Base-by-base conservation (phyloP, 495 filamentous ascomycete genomes). In the Penicillium antarcticum region DNA sequence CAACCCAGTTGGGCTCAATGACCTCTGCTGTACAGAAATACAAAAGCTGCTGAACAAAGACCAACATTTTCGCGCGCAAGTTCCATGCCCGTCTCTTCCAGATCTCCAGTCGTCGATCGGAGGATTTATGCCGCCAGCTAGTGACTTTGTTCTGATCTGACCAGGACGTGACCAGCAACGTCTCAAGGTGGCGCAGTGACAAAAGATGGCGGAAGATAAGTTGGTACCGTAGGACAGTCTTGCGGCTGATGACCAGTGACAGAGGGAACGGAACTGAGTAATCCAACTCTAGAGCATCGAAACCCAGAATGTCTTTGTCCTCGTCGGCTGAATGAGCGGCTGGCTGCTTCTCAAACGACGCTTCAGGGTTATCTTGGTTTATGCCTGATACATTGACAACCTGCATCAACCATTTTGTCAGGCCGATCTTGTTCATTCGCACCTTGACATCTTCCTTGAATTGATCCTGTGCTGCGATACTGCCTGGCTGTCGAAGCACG, bases 401-500 rank as follows among this genome's bases (percentile, higher is more conserved):
- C 17, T 91, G 84, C 83, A 96, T 96, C 42, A 98, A 75, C 78
- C 89, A 92, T 58, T 92, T 92, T 5, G 89, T 94, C 23, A 98
- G 81, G 14, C 88, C 86, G 45, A 92, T 82, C 57, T 96, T 91
- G 68, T 96, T 97, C 90, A 97, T 96, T 54, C 88, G 84, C 8
- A 98, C 88, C 65, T 95, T 96, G 55, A 98, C 89, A 61, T 97
- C 91, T 67, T 98, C 94, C 64, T 97, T 97, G 76, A 92, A 98
- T 0, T 92, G 91, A 67, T 97, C 94, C 45, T 92, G 82, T 2
- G 91, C 91, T 13, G 94, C 92, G 42, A 98, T 87, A 62, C 87
- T 96, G 10, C 95, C 94, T 2, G 94, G 91, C 60, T 98, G 94
- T 4, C 92, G 90, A 18, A 98, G 81, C 0, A 96, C 92, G 14